Percentiles rank a stretch among this genome's conserved stretches.
Evolutionary conservation across 208 protist species (phyloP).

Genomic region (Trypanosoma brucei): DNA sequence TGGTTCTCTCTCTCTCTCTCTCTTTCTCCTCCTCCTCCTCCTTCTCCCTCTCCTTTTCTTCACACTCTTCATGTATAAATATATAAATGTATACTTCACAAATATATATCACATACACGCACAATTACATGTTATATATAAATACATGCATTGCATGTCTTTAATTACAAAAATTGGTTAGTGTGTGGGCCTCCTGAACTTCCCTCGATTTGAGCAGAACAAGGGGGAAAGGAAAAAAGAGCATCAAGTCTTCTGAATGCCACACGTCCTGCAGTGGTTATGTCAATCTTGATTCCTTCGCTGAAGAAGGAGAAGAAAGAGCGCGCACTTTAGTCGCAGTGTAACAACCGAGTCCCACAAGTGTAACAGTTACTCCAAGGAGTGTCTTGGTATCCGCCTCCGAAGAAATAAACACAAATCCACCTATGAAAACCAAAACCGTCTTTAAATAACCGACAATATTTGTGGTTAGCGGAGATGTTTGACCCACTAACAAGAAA

Average conservation of each 20-base stretch:
- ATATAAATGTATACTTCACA: no score
- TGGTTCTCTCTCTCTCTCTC: no score
- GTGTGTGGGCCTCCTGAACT: no score
- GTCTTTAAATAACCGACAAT: slow-evolving; percentile 84
- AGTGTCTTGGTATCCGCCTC: slow-evolving; percentile 28
- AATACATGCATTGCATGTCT: no score
- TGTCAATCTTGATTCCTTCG: neutral
- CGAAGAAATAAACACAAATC: slow-evolving; percentile 46
- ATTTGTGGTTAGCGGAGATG: slow-evolving; percentile 83
- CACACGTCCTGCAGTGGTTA: neutral
- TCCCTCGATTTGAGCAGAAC: neutral
- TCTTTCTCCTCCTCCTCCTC: no score
- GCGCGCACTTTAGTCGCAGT: slow-evolving; percentile 28
- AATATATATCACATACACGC: no score
- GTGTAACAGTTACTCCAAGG: slow-evolving; percentile 45
- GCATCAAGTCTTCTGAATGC: neutral
- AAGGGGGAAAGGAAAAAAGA: slow-evolving; percentile 1
- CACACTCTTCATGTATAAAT: no score
- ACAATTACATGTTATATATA: no score
- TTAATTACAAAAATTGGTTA: no score
- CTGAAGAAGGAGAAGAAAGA: neutral
- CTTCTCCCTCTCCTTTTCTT: no score
- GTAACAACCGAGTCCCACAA: slow-evolving; percentile 63
- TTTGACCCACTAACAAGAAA: slow-evolving; percentile 79
- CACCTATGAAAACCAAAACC: slow-evolving; percentile 58